Evolutionary conservation across 2,329 filamentous ascomycete genomes (phyloP).

Genomic region (Aquanectria penicillioides): DNA sequence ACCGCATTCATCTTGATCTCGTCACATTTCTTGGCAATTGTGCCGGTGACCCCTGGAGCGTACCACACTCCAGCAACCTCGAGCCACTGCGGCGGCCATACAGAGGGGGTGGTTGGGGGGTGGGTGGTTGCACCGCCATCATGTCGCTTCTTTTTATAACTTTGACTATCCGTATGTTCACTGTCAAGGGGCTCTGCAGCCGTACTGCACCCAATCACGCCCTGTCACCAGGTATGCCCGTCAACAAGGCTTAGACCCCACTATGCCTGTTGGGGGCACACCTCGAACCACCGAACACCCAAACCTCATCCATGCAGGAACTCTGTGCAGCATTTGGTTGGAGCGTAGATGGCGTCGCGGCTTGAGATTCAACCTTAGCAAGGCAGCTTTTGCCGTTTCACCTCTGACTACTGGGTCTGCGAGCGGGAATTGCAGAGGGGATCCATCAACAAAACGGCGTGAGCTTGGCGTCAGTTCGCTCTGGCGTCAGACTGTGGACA

Average conservation of each 20-base stretch:
- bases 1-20: slow-evolving; percentile 19
- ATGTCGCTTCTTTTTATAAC: slow-evolving; percentile 43
- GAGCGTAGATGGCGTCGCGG: slow-evolving; percentile 26
- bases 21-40: slow-evolving; percentile 23
- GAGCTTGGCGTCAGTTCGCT: slow-evolving; percentile 32
- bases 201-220: slow-evolving; percentile 35
- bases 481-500: slow-evolving; percentile 18
- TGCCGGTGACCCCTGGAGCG: slow-evolving; percentile 13
- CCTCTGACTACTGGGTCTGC: slow-evolving; percentile 19
- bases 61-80: slow-evolving; percentile 6
- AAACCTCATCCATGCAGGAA: slow-evolving; percentile 35
- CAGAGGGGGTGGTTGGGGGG: slow-evolving; percentile 20
- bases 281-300: slow-evolving; percentile 33
- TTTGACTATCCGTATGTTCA: slow-evolving; percentile 18
- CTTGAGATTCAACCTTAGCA: slow-evolving; percentile 31
- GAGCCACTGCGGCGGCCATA: background rate
- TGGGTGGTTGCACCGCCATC: slow-evolving; percentile 40
- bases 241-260: slow-evolving; percentile 33
- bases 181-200: slow-evolving; percentile 17
- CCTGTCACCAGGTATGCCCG: slow-evolving; percentile 15
- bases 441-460: slow-evolving; percentile 31
- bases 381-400: slow-evolving; percentile 35
- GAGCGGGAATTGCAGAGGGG: slow-evolving; percentile 28
- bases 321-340: slow-evolving; percentile 36
- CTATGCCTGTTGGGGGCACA: slow-evolving; percentile 33